Conservation (phyloP, 176 grass and related monocot genomes). For the Dactylis glomerata region DNA sequence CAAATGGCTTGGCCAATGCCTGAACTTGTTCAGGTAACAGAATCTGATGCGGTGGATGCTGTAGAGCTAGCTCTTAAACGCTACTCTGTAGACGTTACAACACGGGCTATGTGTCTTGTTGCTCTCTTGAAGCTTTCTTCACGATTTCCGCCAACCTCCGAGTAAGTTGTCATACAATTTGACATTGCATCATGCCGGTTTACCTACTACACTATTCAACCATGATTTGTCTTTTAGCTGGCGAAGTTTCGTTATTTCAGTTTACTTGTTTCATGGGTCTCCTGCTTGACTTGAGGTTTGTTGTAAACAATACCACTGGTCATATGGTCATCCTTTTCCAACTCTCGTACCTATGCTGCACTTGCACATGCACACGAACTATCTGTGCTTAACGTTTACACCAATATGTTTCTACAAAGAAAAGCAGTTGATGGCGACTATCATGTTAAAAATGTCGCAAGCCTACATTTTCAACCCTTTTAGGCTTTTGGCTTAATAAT, state of each 20-base stretch:
- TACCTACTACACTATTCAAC: background rate
- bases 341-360: background rate
- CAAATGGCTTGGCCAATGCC: constrained; percentile 29
- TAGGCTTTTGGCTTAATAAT: background rate
- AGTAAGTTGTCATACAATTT: constrained; percentile 57
- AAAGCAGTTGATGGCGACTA: background rate
- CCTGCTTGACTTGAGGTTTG: background rate
- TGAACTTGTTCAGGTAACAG: constrained; percentile 82
- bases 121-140: constrained; percentile 95
- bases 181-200: background rate
- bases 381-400: background rate
- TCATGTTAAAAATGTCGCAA: background rate
- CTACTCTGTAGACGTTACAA: constrained; percentile 79
- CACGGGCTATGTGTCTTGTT: constrained; percentile 92
- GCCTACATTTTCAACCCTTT: background rate
- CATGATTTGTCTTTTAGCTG: background rate
- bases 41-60: constrained; percentile 95
- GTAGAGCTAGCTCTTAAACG: constrained; percentile 69
- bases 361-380: background rate
- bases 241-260: background rate
- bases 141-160: constrained; percentile 79
- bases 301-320: background rate
- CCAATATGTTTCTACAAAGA: background rate
- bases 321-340: background rate
- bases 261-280: background rate